These are phyloP conservation scores for Pichia sp. DNA, from an alignment of 1,139 yeast genomes.

Conservation along the genomic window DNA sequence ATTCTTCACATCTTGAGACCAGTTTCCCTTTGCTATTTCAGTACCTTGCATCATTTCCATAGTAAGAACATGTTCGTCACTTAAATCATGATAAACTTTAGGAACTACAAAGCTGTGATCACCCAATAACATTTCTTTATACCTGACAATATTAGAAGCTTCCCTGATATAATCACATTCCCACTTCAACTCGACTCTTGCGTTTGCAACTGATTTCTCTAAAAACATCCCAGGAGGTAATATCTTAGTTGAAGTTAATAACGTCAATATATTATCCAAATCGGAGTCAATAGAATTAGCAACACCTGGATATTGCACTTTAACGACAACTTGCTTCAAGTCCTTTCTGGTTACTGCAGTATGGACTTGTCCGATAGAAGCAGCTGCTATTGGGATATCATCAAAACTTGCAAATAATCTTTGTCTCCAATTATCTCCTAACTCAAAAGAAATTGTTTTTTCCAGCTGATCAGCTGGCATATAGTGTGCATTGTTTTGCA, in stretches of 20 bases:
- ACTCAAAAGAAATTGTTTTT: conserved; percentile 59
- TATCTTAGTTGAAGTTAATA: conserved; percentile 77
- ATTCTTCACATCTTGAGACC: conserved; percentile 66
- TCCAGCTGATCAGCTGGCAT: conserved; percentile 93
- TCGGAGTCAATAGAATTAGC: conserved; percentile 91
- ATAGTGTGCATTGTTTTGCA: conserved; percentile 91
- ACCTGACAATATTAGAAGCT: conserved; percentile 69
- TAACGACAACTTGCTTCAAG: conserved; percentile 71
- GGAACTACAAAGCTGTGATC: conserved; percentile 79
- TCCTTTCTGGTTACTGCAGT: conserved; percentile 53
- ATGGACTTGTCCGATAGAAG: conserved; percentile 96
- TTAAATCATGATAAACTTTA: conserved; percentile 63
- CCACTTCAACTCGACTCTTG: conserved; percentile 91
- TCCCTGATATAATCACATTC: conserved; percentile 95
- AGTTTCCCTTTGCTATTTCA: conserved; percentile 72
- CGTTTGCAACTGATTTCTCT: conserved; percentile 88
- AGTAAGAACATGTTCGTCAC: conserved; percentile 79
- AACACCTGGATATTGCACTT: conserved; percentile 98
- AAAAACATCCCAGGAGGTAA: conserved; percentile 89
- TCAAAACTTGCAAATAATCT: conserved; percentile 64
- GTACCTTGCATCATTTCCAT: conserved; percentile 84
- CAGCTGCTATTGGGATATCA: conserved; percentile 93
- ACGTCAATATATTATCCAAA: conserved; percentile 70
- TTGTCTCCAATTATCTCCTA: conserved; percentile 74
- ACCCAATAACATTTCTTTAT: conserved; percentile 50